phyloP scores from a whole-genome alignment of 768 basidiomycete species.

The Hygrophoropsis aurantiaca region DNA sequence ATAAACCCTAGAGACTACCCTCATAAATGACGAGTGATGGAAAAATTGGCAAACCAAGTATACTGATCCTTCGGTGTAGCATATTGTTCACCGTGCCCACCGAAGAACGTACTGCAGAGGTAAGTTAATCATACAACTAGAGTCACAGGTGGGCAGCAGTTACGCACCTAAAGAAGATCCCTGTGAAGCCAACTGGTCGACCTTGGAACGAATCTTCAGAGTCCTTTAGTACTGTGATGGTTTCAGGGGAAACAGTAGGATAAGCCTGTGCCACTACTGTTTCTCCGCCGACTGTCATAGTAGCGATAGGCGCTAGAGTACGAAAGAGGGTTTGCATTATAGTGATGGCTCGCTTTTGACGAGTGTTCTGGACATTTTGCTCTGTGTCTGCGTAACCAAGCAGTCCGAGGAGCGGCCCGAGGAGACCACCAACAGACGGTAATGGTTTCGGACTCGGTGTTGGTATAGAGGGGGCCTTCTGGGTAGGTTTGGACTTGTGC shows the following conservation, averaged over 20 bases:
- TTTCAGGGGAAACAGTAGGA: not conserved
- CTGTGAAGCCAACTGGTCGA: constrained; percentile 40
- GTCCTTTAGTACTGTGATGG: not conserved
- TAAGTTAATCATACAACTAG: constrained; percentile 3
- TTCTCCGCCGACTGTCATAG: too few species aligned
- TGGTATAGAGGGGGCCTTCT: not conserved
- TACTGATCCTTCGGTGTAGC: constrained; percentile 76
- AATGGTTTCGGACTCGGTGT: not conserved
- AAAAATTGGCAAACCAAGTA: constrained; percentile 74
- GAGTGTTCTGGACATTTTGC: too few species aligned
- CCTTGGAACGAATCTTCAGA: not conserved
- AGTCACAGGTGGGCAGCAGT: not conserved
- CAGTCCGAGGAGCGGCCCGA: constrained; percentile 9
- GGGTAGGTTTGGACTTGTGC: not conserved
- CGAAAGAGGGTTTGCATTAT: not conserved
- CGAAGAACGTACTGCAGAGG: constrained; percentile 66
- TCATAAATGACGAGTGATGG: constrained; percentile 36
- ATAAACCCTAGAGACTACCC: not conserved
- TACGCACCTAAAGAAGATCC: constrained; percentile 77
- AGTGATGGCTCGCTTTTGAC: not conserved
- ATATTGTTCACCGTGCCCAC: constrained; percentile 65
- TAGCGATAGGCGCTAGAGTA: too few species aligned
- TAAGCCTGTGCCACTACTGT: not conserved
- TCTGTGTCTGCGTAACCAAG: not conserved
- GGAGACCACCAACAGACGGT: constrained; percentile 5